phyloP scores from a whole-genome alignment of 306 rosid species.

The Betula pendula region DNA sequence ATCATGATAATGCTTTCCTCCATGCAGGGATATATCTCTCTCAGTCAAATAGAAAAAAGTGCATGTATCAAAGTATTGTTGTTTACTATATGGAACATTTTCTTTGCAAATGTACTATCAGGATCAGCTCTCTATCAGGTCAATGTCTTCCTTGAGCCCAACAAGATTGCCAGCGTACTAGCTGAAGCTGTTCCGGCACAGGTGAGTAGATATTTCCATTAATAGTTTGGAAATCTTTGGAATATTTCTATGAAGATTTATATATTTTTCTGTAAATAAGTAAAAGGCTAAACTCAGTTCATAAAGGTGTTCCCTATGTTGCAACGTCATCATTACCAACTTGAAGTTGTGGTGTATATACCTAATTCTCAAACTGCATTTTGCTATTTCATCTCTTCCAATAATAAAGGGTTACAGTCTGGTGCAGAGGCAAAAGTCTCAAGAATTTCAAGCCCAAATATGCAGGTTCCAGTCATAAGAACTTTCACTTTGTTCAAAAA shows the following conservation, averaged over 20 bases:
- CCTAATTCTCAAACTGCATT: background rate
- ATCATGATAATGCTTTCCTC: conserved; percentile 71
- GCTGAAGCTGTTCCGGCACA: conserved; percentile 86
- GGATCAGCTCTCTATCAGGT: conserved; percentile 73
- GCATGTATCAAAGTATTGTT: conserved; percentile 70
- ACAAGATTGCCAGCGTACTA: conserved; percentile 62
- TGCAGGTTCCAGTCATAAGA: background rate
- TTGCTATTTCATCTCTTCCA: background rate
- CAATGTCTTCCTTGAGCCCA: conserved; percentile 69
- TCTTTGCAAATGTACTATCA: conserved; percentile 85
- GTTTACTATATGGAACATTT: conserved; percentile 86
- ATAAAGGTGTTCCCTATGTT: background rate
- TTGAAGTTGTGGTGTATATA: background rate
- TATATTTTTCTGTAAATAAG: background rate
- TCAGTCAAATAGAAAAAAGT: conserved; percentile 66
- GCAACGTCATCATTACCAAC: background rate
- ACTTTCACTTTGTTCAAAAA: background rate
- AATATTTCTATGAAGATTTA: conserved; percentile 10
- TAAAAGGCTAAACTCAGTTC: background rate
- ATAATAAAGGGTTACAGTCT: background rate
- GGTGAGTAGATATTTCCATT: conserved; percentile 42
- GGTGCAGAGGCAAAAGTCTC: background rate
- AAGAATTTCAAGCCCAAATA: background rate
- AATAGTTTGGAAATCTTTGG: conserved; percentile 6
- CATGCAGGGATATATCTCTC: conserved; percentile 68